Conservation (phyloP, 1,284 basidiomycete genomes). For the Athelia sp. region DNA sequence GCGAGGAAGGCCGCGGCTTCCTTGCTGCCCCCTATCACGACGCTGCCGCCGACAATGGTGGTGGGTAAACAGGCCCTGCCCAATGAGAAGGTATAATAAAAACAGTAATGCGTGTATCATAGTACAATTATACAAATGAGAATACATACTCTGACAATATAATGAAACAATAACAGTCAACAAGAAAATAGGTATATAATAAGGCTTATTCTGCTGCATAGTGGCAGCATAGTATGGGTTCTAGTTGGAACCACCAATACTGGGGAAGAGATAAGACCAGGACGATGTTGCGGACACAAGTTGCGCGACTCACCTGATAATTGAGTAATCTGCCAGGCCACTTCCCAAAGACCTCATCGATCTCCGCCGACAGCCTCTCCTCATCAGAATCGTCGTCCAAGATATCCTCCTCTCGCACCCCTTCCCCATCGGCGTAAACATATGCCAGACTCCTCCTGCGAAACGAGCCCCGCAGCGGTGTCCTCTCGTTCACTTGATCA, state of each 20-base stretch:
- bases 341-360: slow-evolving; percentile 51
- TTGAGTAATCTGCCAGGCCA: slow-evolving; percentile 68
- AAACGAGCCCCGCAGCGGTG: slow-evolving; percentile 21
- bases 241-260: slow-evolving; percentile 80
- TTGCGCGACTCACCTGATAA: slow-evolving; percentile 47
- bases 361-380: slow-evolving; percentile 30
- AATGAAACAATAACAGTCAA: not conserved
- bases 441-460: not conserved
- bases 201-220: slow-evolving; percentile 36
- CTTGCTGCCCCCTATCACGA: slow-evolving; percentile 73
- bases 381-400: slow-evolving; percentile 27
- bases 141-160: not conserved
- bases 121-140: slow-evolving; percentile 6
- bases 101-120: not conserved
- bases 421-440: slow-evolving; percentile 10
- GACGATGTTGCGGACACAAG: not conserved
- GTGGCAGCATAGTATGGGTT: slow-evolving; percentile 55
- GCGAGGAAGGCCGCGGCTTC: slow-evolving; percentile 65
- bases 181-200: slow-evolving; percentile 7
- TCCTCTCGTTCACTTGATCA: slow-evolving; percentile 22
- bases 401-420: slow-evolving; percentile 6
- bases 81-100: slow-evolving; percentile 11
- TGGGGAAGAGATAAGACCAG: slow-evolving; percentile 18
- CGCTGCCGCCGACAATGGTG: slow-evolving; percentile 84
- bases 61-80: slow-evolving; percentile 32